Evolutionary conservation across 163 green algal species (phyloP), one percentile per base, ranked within the genome.

Genomic region (Scenedesmus sp.): DNA sequence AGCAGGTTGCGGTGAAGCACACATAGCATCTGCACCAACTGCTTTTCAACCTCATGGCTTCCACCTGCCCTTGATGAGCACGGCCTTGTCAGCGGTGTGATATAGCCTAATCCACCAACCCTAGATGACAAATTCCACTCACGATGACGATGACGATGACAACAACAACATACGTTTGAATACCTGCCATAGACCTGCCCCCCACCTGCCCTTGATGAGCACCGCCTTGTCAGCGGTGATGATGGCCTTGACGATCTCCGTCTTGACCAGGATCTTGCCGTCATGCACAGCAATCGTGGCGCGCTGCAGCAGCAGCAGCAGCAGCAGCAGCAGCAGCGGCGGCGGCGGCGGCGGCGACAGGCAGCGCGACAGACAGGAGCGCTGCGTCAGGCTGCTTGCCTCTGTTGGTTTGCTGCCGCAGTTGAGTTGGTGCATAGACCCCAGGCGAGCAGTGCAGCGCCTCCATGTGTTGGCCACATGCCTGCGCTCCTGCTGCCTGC

Each of bases 261-360:
- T 95, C 60, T 91, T 89, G 66, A 95, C 93, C 70, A 95, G 87
- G 23, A 95, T 94, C 82, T 88, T 90, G 60, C 57, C 84, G 15
- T 95, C 93, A 60, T 89, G 93, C 16, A 92, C 91, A 20, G 85
- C 83, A 82, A 95, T 95, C 67, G 93, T 95, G 16, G 93, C 93
- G 1, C 93, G 56, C 92, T 95, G 92, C 77, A 85, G 64, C 60
- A 79, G 55, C 87, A 94, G 59, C 85, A 79, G 85, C n/a, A 76
- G 55, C 64, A 20, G n/a, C 62, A 82, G 34, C 60, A 89, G 34
- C 34, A 0, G 34, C 34, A 0, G 34, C 34, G 34, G 34, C 34
- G 34, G 34, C 34, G 34, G 64, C 64, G 64, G 64, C 64, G 20
- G 74, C 13, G 74, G 74, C 74, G 20, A 52, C 74, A 52, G 20